Evolutionary conservation across 768 basidiomycete species (phyloP).

Genomic region (Termitomyces sp.): DNA sequence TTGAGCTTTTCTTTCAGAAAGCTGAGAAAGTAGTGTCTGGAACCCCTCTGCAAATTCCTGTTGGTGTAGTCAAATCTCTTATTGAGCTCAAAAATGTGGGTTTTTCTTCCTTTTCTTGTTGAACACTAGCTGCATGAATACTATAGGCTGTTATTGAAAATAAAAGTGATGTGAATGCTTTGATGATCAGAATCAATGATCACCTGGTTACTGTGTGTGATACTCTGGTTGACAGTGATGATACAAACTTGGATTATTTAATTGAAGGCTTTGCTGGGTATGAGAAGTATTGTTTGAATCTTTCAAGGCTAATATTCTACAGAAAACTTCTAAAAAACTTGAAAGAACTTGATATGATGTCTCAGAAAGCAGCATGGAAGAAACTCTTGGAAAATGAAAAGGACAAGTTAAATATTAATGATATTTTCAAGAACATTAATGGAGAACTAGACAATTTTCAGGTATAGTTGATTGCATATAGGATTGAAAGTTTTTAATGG

Average conservation of each 20-base stretch:
- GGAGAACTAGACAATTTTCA: slow-evolving; percentile 12
- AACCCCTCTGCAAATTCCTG: not conserved
- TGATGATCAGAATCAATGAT: too few species aligned
- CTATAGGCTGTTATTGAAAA: not conserved
- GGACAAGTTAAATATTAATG: slow-evolving; percentile 4
- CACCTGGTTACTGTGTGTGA: too few species aligned
- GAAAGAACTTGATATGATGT: not conserved
- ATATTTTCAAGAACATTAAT: slow-evolving; percentile 6
- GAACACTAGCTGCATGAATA: not conserved
- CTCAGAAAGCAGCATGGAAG: not conserved
- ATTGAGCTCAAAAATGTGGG: not conserved
- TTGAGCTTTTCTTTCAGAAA: not conserved
- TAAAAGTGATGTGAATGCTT: too few species aligned
- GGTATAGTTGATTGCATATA: not conserved
- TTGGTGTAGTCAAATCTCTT: not conserved
- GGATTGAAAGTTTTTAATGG: too few species aligned
- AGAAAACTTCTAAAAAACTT: not conserved
- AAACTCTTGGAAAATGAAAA: slow-evolving; percentile 11
- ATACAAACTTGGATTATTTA: not conserved
- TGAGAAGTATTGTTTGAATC: not conserved
- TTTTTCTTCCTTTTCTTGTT: not conserved
- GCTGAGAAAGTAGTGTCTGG: not conserved
- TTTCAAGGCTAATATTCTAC: not conserved
- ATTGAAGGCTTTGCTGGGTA: not conserved
- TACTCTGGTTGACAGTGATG: too few species aligned